These are phyloP conservation scores for Cynara cardunculus DNA, from an alignment of 129 eudicot species.

Conservation along the genomic window DNA sequence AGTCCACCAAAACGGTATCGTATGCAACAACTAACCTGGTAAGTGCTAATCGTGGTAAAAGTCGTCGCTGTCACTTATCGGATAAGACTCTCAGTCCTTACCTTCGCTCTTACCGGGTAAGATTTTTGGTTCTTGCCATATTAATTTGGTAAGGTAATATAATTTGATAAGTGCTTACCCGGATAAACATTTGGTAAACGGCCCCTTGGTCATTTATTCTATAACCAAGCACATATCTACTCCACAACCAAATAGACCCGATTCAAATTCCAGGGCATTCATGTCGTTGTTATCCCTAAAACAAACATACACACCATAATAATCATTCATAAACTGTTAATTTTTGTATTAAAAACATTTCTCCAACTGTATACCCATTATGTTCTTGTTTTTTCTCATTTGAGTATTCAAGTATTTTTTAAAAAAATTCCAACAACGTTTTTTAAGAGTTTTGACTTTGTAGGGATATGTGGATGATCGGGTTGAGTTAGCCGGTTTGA, in stretches of 20 bases:
- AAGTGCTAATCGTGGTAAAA: no score
- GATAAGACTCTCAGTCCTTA: no score
- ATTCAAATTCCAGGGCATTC: background rate
- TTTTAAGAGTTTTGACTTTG: background rate
- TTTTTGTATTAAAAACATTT: background rate
- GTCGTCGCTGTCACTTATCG: no score
- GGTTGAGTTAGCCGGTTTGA: background rate
- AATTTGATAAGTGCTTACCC: no score
- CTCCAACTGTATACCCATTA: background rate
- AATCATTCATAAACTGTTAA: background rate
- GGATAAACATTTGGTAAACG: no score
- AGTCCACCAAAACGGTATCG: no score
- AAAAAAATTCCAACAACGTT: background rate
- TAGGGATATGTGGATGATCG: background rate
- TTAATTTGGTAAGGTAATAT: no score
- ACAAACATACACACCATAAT: background rate
- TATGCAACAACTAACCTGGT: no score
- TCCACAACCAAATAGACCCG: no score
- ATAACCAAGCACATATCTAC: background rate
- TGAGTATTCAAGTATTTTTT: background rate
- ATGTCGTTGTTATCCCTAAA: background rate
- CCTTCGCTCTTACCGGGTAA: no score
- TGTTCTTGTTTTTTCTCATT: background rate
- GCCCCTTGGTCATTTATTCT: no score
- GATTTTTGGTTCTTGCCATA: no score